These are phyloP conservation scores for Choanephora cucurbitarum DNA, from an alignment of 371 early-diverging fungal species.

Conservation along the genomic window DNA sequence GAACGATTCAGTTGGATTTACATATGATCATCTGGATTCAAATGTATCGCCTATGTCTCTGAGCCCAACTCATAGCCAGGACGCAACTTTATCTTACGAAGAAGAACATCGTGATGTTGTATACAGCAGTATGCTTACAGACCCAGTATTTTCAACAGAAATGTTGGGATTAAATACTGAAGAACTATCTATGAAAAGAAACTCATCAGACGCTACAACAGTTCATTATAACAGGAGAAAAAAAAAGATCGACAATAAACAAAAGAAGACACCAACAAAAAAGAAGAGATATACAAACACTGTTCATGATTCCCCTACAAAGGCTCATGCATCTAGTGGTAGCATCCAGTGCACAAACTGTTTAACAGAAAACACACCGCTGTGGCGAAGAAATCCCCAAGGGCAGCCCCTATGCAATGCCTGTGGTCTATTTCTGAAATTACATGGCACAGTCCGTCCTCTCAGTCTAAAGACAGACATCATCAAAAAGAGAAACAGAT, in stretches of 20 bases:
- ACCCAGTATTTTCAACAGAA: too few species aligned
- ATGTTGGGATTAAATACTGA: too few species aligned
- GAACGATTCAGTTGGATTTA: too few species aligned
- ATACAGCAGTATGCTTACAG: too few species aligned
- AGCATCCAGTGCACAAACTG: conserved; percentile 28
- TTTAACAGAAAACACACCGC: conserved; percentile 27
- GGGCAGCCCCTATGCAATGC: conserved; percentile 37
- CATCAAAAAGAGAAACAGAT: conserved; percentile 35
- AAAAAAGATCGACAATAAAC: not conserved
- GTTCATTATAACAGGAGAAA: too few species aligned
- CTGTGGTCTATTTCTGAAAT: conserved; percentile 32
- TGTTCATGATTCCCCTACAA: not conserved
- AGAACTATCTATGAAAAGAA: conserved; percentile 1
- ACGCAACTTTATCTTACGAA: too few species aligned
- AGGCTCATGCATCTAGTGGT: not conserved
- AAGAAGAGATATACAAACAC: not conserved
- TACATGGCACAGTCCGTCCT: conserved; percentile 35
- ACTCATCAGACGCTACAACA: too few species aligned
- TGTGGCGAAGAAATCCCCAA: conserved; percentile 36
- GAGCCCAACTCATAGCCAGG: too few species aligned
- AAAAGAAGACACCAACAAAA: not conserved
- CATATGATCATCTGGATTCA: too few species aligned
- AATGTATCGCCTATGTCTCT: too few species aligned
- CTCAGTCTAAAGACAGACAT: conserved; percentile 38
- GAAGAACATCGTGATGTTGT: too few species aligned